Base-by-base conservation (phyloP, 2,329 filamentous ascomycete species). In the Diaporthe vaccinii region DNA sequence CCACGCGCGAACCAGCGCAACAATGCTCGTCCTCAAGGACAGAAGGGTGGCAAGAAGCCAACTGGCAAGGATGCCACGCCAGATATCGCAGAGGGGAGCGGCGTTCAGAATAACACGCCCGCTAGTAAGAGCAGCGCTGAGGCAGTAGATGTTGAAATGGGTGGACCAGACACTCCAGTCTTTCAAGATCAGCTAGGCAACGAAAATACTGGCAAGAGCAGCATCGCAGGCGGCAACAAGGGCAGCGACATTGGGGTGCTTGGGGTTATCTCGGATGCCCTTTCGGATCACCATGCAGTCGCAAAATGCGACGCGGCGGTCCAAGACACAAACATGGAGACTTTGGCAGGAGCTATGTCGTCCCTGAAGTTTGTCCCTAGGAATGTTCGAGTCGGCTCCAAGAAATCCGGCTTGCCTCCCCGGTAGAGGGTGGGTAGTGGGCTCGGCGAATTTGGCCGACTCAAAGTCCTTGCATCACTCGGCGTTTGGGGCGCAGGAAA, bases 321-420 rank as follows among this genome's bases (percentile, higher is more conserved):
- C 17, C 82, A 81, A 4, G 88, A 90, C 75, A 85, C 88, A 25
- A 86, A 89, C 22, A 92, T 94, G 88, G 90, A 92, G 59, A 89
- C 89, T 72, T 85, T 96, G 6, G 85, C 90, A 2, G 89, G 88
- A 10, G 91, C 92, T 74, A 94, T 96, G 92, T 94, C 93, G 1
- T 87, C 92, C 4, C 84, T 96, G 76, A 90, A 90, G 71, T 94
- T 96, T 79, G 88, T 95, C 8, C 94, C 94, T 25, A 86, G 87
- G 28, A 93, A 90, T 78, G 85, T 95, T 69, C 88, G 89, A 14
- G 94, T 94, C 81, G 92, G 92, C 20, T 87, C 89, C 74, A 87
- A 87, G 65, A 88, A 87, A 74, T 83, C 86, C 55, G 90, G 90
- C 0, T 90, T 92, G 78, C 83, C 88, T 44, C 89, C 84, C 79